A percentile compares a stretch with the other conserved stretches of the same genome.
Evolutionary conservation across 805 yeast species (phyloP).

Genomic region (Ogataea zsoltii): DNA sequence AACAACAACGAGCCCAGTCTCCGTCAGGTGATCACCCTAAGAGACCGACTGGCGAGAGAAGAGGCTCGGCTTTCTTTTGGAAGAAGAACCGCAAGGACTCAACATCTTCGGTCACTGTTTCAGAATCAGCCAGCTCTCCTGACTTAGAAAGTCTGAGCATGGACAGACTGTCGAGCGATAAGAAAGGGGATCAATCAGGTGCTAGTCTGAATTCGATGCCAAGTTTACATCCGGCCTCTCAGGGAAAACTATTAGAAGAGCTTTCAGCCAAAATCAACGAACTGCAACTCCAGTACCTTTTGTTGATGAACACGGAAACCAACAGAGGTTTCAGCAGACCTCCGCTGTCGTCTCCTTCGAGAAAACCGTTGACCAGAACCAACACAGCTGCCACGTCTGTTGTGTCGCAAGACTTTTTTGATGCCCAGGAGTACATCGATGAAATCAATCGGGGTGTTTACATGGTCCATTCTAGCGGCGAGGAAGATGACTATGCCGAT

Average conservation of each 20-base stretch:
- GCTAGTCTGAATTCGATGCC: not conserved
- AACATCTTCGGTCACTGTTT: not conserved
- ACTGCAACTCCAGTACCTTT: slow-evolving; percentile 26
- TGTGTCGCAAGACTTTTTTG: slow-evolving; percentile 57
- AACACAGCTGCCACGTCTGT: slow-evolving; percentile 36
- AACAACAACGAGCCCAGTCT: slow-evolving; percentile 8
- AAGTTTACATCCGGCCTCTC: not conserved
- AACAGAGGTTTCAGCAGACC: slow-evolving; percentile 24
- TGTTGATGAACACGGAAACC: slow-evolving; percentile 23
- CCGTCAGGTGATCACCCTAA: slow-evolving; percentile 3
- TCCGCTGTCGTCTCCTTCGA: slow-evolving; percentile 25
- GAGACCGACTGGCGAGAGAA: slow-evolving; percentile 17
- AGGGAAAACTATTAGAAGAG: slow-evolving; percentile 13
- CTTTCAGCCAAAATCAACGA: slow-evolving; percentile 19
- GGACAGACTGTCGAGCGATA: slow-evolving; percentile 4
- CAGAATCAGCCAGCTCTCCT: slow-evolving; percentile 1
- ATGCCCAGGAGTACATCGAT: slow-evolving; percentile 67
- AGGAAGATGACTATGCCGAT: slow-evolving; percentile 22
- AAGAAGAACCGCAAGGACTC: slow-evolving; percentile 23
- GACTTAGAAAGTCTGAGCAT: slow-evolving; percentile 2
- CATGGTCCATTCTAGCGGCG: slow-evolving; percentile 41
- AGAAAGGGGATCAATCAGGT: not conserved
- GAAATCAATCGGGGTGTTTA: slow-evolving; percentile 53
- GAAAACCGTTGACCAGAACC: slow-evolving; percentile 28
- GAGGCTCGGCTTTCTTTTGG: slow-evolving; percentile 25